Percentiles rank a stretch among this genome's conserved stretches.
Conservation (phyloP, 768 basidiomycete species). For the Boletus reticulatus region DNA sequence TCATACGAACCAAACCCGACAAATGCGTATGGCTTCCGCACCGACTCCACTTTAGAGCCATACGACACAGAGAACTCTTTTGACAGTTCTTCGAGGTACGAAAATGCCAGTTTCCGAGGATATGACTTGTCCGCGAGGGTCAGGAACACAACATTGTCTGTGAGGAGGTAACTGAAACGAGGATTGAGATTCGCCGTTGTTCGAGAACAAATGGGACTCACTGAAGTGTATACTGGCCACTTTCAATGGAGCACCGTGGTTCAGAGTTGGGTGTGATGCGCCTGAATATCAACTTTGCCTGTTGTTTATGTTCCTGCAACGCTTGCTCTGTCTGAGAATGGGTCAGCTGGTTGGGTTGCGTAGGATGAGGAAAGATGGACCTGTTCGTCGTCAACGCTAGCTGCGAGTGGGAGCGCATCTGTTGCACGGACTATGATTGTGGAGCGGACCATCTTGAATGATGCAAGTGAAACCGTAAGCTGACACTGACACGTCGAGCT, state of each 20-base stretch:
- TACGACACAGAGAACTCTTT: conserved; percentile 95
- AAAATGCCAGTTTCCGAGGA: conserved; percentile 95
- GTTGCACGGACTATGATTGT: conserved; percentile 83
- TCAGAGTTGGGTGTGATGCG: conserved; percentile 93
- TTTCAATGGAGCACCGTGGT: conserved; percentile 95
- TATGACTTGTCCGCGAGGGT: conserved; percentile 97
- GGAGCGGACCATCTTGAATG: conserved; percentile 70
- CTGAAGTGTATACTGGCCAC: conserved; percentile 95
- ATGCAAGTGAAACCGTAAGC: background rate
- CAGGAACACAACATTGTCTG: conserved; percentile 92
- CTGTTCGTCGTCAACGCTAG: conserved; percentile 96
- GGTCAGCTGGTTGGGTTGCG: background rate
- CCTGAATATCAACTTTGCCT: conserved; percentile 94
- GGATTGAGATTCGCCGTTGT: conserved; percentile 5
- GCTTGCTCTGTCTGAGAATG: conserved; percentile 79
- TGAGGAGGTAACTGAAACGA: conserved; percentile 80
- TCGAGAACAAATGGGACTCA: conserved; percentile 37
- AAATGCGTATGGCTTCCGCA: conserved; percentile 97
- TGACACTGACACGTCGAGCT: background rate
- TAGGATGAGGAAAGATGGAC: conserved; percentile 41
- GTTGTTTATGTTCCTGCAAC: conserved; percentile 97
- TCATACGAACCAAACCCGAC: conserved; percentile 84
- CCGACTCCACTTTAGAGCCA: conserved; percentile 88
- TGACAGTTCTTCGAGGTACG: conserved; percentile 93
- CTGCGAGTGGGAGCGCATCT: conserved; percentile 88